Base-by-base conservation (phyloP, 106 monocot species). In the Dendrobium huoshanense region DNA sequence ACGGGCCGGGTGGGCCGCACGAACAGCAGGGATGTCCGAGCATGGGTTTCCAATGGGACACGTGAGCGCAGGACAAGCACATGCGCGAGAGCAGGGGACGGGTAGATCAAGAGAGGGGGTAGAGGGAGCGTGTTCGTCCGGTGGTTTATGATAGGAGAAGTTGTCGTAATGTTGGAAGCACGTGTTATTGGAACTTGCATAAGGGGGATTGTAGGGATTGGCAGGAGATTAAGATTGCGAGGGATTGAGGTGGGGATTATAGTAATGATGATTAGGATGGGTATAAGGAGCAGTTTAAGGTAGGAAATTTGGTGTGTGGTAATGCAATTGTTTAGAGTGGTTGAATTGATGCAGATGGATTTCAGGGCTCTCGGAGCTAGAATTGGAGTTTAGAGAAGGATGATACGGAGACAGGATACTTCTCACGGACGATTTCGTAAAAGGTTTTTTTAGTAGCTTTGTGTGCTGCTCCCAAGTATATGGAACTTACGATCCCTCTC, bases 261-360 rank as follows among this genome's bases (percentile, higher is more conserved):
- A 29, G 59, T 82, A 72, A 54, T 75, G 82, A 33, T 59, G 54
- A 78, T 73, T 73, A 11, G 49, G 29, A 49, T 74, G 45, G 11
- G 78, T n/a, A 44, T 56, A 40, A 4, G 56, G 20, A 48, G 54
- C 20, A 76, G 87, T n/a, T n/a, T n/a, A 13, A 77, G 80, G 45
- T 47, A 78, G 79, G 64, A 75, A 59, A 18, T 55, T 10, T 10
- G 85, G 79, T 0, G 81, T 79, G 11, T 77, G 78, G 67, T 77
- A 77, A 0, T 78, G 78, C 37, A 83, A 54, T 0, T 74, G 80
- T 7, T 73, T 51, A 33, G 83, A 78, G 22, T 82, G 72, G 77
- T 70, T 80, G 16, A 49, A 22, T 47, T 31, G 77, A 5, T 55
- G 83, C 27, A 44, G 3, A 0, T 55, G 83, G 37, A 37, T 37